Conservation (phyloP, 176 grass and related monocot genomes). For the Elaeis guineensis region DNA sequence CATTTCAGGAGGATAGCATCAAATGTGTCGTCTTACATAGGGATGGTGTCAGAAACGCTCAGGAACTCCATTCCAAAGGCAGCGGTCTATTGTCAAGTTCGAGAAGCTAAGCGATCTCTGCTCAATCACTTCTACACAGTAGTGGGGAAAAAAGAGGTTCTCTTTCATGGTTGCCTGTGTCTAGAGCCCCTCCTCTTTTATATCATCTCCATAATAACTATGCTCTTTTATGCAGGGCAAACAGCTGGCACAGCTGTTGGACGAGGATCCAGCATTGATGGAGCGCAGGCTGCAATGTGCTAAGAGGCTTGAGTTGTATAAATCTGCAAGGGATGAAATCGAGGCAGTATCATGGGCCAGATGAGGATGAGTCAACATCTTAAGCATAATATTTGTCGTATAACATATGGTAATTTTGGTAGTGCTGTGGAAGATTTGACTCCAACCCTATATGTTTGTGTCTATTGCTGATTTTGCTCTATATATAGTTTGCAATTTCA, state of each 20-base stretch:
- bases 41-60: slow-evolving; percentile 79
- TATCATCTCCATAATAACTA: too few species aligned
- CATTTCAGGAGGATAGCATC: slow-evolving; percentile 91
- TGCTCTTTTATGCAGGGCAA: slow-evolving; percentile 36
- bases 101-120: slow-evolving; percentile 74
- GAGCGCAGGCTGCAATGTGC: slow-evolving; percentile 67
- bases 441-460: too few species aligned
- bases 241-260: slow-evolving; percentile 60
- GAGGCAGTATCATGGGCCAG: slow-evolving; percentile 60
- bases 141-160: slow-evolving; percentile 80
- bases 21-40: slow-evolving; percentile 81
- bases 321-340: slow-evolving; percentile 85
- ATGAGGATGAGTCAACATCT: slow-evolving; percentile 14
- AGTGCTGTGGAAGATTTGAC: too few species aligned
- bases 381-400: not conserved
- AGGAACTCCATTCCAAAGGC: slow-evolving; percentile 93
- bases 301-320: slow-evolving; percentile 83
- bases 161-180: too few species aligned
- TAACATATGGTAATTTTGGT: not conserved
- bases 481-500: too few species aligned
- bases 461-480: too few species aligned
- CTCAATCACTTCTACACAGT: slow-evolving; percentile 77
- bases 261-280: slow-evolving; percentile 89
- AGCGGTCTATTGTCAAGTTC: slow-evolving; percentile 85
- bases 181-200: too few species aligned